These are phyloP conservation scores for Phlyctochytrium bullatum DNA, from an alignment of 192 early-diverging fungal species.

Conservation along the genomic window DNA sequence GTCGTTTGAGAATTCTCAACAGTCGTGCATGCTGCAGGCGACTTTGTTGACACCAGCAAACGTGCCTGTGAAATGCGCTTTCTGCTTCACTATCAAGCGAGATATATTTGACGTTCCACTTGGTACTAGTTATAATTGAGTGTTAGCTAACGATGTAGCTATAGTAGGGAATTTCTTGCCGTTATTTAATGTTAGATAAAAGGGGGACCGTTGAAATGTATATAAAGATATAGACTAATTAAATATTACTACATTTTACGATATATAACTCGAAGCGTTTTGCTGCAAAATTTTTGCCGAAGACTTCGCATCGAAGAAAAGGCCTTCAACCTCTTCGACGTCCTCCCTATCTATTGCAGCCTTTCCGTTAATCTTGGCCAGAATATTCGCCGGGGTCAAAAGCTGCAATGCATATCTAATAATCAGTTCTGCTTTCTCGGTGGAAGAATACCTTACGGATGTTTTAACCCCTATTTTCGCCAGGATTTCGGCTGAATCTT, in stretches of 20 bases:
- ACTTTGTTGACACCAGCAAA: slow-evolving; percentile 73
- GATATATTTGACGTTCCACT: slow-evolving; percentile 95
- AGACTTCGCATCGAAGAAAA: slow-evolving; percentile 88
- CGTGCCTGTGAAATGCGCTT: slow-evolving; percentile 78
- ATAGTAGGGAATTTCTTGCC: slow-evolving; percentile 48
- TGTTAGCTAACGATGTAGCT: slow-evolving; percentile 17
- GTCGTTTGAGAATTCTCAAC: slow-evolving; percentile 91
- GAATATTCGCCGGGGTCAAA: slow-evolving; percentile 84
- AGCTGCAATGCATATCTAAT: slow-evolving; percentile 89
- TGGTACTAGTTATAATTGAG: slow-evolving; percentile 25
- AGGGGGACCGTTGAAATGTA: neutral
- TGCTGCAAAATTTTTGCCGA: slow-evolving; percentile 71
- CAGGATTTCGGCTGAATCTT: slow-evolving; percentile 80
- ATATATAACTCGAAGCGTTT: slow-evolving; percentile 41
- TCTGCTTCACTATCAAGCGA: slow-evolving; percentile 95
- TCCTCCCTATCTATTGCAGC: slow-evolving; percentile 80
- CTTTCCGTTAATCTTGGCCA: slow-evolving; percentile 83
- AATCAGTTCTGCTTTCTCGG: neutral
- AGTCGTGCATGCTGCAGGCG: slow-evolving; percentile 86
- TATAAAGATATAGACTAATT: neutral
- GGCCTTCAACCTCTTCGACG: slow-evolving; percentile 76
- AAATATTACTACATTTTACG: slow-evolving; percentile 27
- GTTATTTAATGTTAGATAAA: slow-evolving; percentile 23
- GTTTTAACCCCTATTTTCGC: slow-evolving; percentile 90
- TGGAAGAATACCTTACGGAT: slow-evolving; percentile 72